Evolutionary conservation across 805 yeast species (phyloP).

Genomic region (Wickerhamiella cacticola): DNA sequence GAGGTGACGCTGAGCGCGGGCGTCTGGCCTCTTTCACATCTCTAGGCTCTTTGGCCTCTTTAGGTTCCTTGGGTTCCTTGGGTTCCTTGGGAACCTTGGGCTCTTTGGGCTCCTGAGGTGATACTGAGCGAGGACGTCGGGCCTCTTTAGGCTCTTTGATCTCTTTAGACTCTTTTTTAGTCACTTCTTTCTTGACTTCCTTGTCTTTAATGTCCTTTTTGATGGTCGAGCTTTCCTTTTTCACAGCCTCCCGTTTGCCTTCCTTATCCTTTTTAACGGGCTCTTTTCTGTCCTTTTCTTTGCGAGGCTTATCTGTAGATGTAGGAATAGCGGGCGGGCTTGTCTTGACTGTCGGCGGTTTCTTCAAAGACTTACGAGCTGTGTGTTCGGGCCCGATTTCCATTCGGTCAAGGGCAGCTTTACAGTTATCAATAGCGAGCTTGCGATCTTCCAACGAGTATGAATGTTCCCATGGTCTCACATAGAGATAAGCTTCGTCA

Average conservation of each 20-base stretch:
- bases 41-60: neutral
- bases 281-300: conserved; percentile 1
- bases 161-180: neutral
- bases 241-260: neutral
- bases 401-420: conserved; percentile 5
- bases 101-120: neutral
- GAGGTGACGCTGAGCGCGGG: neutral
- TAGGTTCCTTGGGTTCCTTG: neutral
- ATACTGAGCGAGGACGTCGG: conserved; percentile 22
- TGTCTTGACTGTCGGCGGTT: conserved; percentile 22
- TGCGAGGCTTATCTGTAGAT: conserved; percentile 23
- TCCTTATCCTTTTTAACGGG: neutral
- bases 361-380: conserved; percentile 25
- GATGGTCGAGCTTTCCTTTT: neutral
- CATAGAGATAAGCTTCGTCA: conserved; percentile 26
- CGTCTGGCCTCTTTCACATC: neutral
- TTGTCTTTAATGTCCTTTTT: neutral
- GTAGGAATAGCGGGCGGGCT: conserved; percentile 23
- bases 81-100: neutral
- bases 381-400: conserved; percentile 10
- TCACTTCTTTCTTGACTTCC: neutral
- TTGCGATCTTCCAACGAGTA: conserved; percentile 29
- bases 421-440: conserved; percentile 21
- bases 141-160: conserved; percentile 2
- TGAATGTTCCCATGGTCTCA: conserved; percentile 28